These are phyloP conservation scores for Coelastrella sp. DNA, from an alignment of 139 green algal species.

Conservation along the genomic window DNA sequence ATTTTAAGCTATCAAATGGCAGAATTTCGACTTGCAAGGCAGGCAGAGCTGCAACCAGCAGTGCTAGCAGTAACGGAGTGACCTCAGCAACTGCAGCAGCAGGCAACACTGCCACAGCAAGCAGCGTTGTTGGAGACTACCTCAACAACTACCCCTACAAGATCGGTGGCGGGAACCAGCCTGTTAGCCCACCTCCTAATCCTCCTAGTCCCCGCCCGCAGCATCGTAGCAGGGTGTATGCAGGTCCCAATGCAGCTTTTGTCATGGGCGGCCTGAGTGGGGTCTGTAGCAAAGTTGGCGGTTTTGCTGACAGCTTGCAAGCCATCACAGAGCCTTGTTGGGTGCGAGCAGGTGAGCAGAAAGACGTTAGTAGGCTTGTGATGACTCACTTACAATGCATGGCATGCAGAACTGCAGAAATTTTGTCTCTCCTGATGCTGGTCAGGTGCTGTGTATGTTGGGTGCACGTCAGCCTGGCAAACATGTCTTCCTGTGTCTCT, in stretches of 20 bases:
- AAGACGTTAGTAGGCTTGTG: background rate
- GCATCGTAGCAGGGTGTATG: background rate
- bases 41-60: background rate
- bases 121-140: background rate
- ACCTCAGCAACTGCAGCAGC: background rate
- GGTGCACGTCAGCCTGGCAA: no score
- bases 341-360: constrained; percentile 15
- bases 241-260: background rate
- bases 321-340: background rate
- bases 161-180: background rate
- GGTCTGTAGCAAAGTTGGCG: background rate
- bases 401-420: no score
- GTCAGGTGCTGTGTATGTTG: no score
- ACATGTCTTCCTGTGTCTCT: no score
- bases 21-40: background rate
- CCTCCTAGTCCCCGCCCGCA: background rate
- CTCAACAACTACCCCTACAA: background rate
- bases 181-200: background rate
- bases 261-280: background rate
- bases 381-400: no score
- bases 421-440: no score
- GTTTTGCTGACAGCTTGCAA: background rate
- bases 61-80: background rate
- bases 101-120: background rate
- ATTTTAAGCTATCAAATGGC: constrained; percentile 18